Evolutionary conservation across 805 yeast species (phyloP).

Genomic region (Yamadazyma endophytica): DNA sequence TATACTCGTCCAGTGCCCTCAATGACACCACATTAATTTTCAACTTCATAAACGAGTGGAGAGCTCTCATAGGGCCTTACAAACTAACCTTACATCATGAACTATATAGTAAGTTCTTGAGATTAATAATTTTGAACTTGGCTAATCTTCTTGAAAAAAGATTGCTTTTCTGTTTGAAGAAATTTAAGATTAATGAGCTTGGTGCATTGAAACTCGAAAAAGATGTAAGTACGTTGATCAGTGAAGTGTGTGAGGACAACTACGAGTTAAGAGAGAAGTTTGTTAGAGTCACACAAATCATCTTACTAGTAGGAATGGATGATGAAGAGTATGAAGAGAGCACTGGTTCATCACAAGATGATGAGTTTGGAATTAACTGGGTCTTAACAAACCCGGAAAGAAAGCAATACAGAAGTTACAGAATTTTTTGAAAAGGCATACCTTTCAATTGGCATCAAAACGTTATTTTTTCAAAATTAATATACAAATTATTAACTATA

Average conservation of each 20-base stretch:
- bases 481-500: constrained; percentile 1
- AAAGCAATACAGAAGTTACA: constrained; percentile 52
- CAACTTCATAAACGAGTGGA: constrained; percentile 64
- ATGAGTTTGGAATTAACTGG: constrained; percentile 53
- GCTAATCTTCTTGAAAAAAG: constrained; percentile 61
- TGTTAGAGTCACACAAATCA: constrained; percentile 77
- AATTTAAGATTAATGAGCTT: constrained; percentile 61
- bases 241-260: constrained; percentile 65
- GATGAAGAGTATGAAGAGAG: constrained; percentile 49
- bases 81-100: constrained; percentile 49
- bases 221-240: constrained; percentile 70
- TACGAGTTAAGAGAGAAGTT: constrained; percentile 77
- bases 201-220: constrained; percentile 83
- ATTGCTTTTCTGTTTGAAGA: constrained; percentile 60
- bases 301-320: constrained; percentile 77
- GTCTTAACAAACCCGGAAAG: constrained; percentile 75
- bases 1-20: constrained; percentile 22
- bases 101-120: constrained; percentile 45
- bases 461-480: too few relatives aligned
- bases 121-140: constrained; percentile 48
- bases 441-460: too few relatives aligned
- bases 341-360: constrained; percentile 17
- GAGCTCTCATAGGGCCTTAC: constrained; percentile 59
- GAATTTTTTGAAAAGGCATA: too few relatives aligned
- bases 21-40: constrained; percentile 32